These are phyloP conservation scores for Termitomyces eurrhizus DNA, from an alignment of 768 basidiomycete genomes.

Conservation along the genomic window DNA sequence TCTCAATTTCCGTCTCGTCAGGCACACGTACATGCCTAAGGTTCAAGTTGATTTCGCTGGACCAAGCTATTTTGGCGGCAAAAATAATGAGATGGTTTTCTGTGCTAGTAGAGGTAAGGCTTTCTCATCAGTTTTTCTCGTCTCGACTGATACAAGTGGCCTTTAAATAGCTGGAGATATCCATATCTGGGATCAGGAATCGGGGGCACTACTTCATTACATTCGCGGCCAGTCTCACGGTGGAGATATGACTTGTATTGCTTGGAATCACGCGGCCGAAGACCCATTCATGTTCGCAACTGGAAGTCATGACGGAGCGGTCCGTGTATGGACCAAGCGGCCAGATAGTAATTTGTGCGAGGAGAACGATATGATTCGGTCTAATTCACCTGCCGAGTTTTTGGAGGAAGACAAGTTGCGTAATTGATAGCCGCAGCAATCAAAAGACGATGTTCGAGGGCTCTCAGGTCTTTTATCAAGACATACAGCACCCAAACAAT, in stretches of 20 bases:
- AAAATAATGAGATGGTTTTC: conserved; percentile 72
- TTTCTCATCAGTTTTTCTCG: conserved; percentile 3
- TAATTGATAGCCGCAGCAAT: conserved; percentile 7
- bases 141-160: neutral
- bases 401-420: conserved; percentile 13
- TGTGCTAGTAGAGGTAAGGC: conserved; percentile 68
- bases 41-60: conserved; percentile 70
- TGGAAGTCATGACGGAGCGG: conserved; percentile 72
- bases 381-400: conserved; percentile 18
- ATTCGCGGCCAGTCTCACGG: conserved; percentile 59
- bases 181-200: conserved; percentile 84
- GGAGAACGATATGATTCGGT: conserved; percentile 12
- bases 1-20: conserved; percentile 19
- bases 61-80: conserved; percentile 79
- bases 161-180: conserved; percentile 63
- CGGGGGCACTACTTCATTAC: conserved; percentile 66
- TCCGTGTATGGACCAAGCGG: conserved; percentile 67
- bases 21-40: conserved; percentile 76
- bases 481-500: neutral
- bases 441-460: neutral
- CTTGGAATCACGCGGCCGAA: conserved; percentile 69
- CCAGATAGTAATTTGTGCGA: conserved; percentile 14
- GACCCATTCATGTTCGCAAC: conserved; percentile 74
- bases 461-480: neutral
- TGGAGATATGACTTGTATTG: conserved; percentile 75